These are phyloP conservation scores for Flaveria ramosissima DNA, from an alignment of 129 eudicot species.

Conservation along the genomic window DNA sequence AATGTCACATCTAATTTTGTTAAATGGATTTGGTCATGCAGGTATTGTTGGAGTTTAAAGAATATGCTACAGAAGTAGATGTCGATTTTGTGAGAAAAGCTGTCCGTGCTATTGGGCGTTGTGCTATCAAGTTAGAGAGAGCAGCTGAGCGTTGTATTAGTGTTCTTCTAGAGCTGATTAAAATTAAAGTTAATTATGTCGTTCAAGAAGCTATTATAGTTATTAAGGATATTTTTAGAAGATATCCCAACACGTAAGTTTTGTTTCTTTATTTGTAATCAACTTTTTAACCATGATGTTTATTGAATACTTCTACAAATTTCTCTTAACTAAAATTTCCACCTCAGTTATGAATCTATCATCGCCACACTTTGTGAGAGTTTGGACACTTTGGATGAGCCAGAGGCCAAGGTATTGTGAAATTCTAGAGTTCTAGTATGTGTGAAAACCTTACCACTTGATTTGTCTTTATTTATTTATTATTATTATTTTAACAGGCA, in stretches of 20 bases:
- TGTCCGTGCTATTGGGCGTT: slow-evolving; percentile 99
- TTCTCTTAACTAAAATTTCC: slow-evolving; percentile 14
- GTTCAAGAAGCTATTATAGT: slow-evolving; percentile 98
- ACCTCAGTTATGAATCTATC: slow-evolving; percentile 87
- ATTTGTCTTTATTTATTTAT: neutral
- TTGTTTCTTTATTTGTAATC: slow-evolving; percentile 10
- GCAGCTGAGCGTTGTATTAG: slow-evolving; percentile 99
- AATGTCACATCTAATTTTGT: neutral
- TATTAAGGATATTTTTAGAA: slow-evolving; percentile 93
- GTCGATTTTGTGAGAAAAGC: slow-evolving; percentile 99
- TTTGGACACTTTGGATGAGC: slow-evolving; percentile 96
- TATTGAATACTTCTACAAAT: neutral
- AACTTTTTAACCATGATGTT: neutral
- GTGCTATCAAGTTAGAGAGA: slow-evolving; percentile 98
- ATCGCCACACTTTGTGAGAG: slow-evolving; percentile 99
- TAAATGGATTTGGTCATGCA: slow-evolving; percentile 25
- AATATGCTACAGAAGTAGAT: slow-evolving; percentile 97
- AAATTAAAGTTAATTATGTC: slow-evolving; percentile 96
- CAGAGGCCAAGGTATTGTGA: slow-evolving; percentile 88
- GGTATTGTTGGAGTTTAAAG: slow-evolving; percentile 98
- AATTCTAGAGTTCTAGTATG: slow-evolving; percentile 19
- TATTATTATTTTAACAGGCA: slow-evolving; percentile 53
- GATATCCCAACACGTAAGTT: slow-evolving; percentile 97
- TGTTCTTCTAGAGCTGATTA: slow-evolving; percentile 91
- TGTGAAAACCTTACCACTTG: slow-evolving; percentile 8